Evolutionary conservation across 192 early-diverging fungal species (phyloP).

Genomic region (Podila clonocystis): DNA sequence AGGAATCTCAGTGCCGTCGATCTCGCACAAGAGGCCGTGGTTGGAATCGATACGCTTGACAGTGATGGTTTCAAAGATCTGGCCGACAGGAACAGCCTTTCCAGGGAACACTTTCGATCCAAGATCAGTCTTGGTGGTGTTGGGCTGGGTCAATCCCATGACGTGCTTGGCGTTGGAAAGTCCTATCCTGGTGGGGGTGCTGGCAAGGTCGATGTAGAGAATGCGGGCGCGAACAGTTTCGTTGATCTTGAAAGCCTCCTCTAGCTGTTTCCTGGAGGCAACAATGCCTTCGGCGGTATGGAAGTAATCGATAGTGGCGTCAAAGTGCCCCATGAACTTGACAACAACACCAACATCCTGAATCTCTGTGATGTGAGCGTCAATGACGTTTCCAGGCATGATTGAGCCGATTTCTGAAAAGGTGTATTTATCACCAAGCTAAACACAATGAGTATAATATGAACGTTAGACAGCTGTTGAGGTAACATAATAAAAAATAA

Average conservation of each 20-base stretch:
- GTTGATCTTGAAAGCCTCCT: constrained; percentile 67
- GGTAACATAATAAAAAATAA: background rate
- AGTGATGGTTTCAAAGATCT: constrained; percentile 67
- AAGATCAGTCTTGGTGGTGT: constrained; percentile 7
- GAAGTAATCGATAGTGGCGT: constrained; percentile 73
- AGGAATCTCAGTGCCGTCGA: constrained; percentile 55
- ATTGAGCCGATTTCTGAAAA: constrained; percentile 78
- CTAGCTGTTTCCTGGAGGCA: constrained; percentile 54
- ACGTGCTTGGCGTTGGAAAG: constrained; percentile 69
- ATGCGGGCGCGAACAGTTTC: constrained; percentile 75
- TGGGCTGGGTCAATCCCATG: constrained; percentile 51
- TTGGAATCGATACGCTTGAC: constrained; percentile 70
- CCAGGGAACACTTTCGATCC: constrained; percentile 49
- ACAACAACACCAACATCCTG: constrained; percentile 73
- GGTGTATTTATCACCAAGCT: constrained; percentile 51
- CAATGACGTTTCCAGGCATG: constrained; percentile 81
- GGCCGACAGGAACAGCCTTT: constrained; percentile 72
- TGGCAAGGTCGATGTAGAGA: constrained; percentile 75
- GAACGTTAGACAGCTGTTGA: background rate
- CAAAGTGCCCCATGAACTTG: constrained; percentile 86
- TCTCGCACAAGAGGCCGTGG: constrained; percentile 71
- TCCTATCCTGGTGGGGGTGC: constrained; percentile 68
- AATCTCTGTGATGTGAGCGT: constrained; percentile 70
- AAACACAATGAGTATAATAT: background rate
- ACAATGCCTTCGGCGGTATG: constrained; percentile 60